Base-by-base conservation (phyloP, 306 rosid species). In the Trichosanthes truncata region DNA sequence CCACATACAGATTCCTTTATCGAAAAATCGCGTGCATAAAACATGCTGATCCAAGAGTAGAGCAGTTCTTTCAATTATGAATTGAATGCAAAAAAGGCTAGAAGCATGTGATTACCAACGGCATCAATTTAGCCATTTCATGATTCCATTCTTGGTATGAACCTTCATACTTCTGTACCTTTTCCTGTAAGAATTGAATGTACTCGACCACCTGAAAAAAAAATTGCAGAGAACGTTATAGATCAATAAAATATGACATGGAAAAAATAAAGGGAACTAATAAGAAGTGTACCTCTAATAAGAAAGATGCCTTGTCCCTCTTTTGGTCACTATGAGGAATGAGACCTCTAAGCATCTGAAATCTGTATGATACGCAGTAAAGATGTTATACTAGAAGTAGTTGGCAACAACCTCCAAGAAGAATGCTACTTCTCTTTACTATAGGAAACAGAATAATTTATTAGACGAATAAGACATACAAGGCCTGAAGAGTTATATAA, bases 261-360 rank as follows among this genome's bases (percentile, higher is more conserved):
- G 51, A 75, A n/a, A 38, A 76, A 26, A 38, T 48, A 11, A 23
- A 63, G 13, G 59, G 20, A 40, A 55, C 26, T 23, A 71, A 14
- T 41, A 53, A 55, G 60, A 20, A 77, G 76, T 53, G 51, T 79
- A 96, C 99, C 97, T 93, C 99, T 80, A 93, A 85, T 78, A 96
- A 81, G 85, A 96, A 96, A 18, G 99, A 96, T 35, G 99, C 98
- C 87, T 96, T 96, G 79, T 96, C 99, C 85, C 98, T 96, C 88
- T 93, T 96, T 85, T 96, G 99, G 84, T 93, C 99, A 81, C 94
- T 88, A 82, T 88, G 94, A 65, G 99, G 99, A 86, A 96, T 93
- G 83, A 96, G 89, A 78, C 89, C 96, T 79, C 98, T 86, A 85
- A 96, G 83, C 97, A 85, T 96, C 84, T 91, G 99, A 87, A 96